Conservation (phyloP, 331 rosid genomes). For the Acacia concinna region DNA sequence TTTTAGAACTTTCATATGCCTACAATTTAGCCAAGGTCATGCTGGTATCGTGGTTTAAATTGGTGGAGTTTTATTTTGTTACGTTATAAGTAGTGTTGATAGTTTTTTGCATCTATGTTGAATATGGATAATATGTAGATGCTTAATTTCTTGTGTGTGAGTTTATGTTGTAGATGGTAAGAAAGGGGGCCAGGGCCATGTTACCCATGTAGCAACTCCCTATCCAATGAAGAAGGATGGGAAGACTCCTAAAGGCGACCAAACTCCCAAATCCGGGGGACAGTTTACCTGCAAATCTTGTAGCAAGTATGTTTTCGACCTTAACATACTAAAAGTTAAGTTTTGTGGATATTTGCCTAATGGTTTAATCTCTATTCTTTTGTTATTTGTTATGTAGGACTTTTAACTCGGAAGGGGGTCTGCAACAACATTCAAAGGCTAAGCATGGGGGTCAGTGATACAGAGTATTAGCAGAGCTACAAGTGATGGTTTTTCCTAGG, state of each 20-base stretch:
- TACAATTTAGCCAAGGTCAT: neutral
- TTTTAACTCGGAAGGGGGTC: conserved; percentile 48
- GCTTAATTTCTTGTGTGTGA: conserved; percentile 1
- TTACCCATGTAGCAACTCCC: conserved; percentile 78
- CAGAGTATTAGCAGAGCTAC: neutral
- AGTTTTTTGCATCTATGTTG: neutral
- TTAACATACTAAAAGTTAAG: neutral
- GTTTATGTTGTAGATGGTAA: conserved; percentile 54
- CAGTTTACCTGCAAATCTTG: conserved; percentile 48
- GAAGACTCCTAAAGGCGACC: conserved; percentile 45
- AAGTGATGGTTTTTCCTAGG: neutral
- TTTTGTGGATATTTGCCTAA: neutral
- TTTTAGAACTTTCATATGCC: neutral
- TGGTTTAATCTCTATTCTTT: neutral
- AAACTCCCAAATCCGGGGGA: conserved; percentile 62
- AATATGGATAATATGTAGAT: neutral
- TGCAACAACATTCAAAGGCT: conserved; percentile 63
- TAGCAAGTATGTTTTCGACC: conserved; percentile 41
- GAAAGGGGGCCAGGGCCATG: conserved; percentile 58
- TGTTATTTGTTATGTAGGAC: conserved; percentile 36
- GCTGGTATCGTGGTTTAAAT: neutral
- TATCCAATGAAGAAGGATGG: conserved; percentile 69
- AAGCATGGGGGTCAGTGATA: conserved; percentile 51
- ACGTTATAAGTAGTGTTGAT: neutral
- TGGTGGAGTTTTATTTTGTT: too few relatives aligned